Base-by-base conservation (phyloP, 345 rosid species). In the Streptanthus diversifolius region DNA sequence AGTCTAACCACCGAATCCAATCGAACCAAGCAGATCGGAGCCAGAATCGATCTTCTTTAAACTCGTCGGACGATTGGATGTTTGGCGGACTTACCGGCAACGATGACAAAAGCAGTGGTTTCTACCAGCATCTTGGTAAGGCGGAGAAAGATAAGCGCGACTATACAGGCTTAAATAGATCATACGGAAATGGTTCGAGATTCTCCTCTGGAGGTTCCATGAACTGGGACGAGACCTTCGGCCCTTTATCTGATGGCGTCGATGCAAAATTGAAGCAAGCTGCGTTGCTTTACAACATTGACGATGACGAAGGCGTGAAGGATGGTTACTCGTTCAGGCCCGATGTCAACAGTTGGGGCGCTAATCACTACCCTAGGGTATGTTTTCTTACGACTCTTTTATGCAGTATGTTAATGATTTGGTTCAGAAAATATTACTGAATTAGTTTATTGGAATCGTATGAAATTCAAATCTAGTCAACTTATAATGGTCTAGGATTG, bases 211-310 rank as follows among this genome's bases (percentile, higher is more conserved):
- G 59, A 5, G 30, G 19, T 59, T 33, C 40, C 1, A 35, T 13
- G 39, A 24, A 3, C 9, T 41, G 72, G 33, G 79, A 54, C 14
- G 84, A 73, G 53, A 71, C 53, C 61, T 67, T 76, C 5, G 72
- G 33, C 13, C 74, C 83, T 6, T 57, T 77, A 13, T 80, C 80
- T 0, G 87, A 89, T 78, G 86, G 86, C 13, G 66, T 87, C 70
- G 83, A 82, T 72, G 83, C 68, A 4, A 79, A 82, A 76, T 64
- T 89, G 70, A 72, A 76, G 79, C 56, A 80, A 53, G 82, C 83
- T 8, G 86, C 91, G 12, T 11, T 49, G 15, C 66, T 81, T 54
- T 80, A 76, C 60, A 65, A 61, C 52, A 74, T 81, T 54, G 36
- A 29, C 1, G 82, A 83, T 1, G 91, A 82, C 44, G 41, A 70